Conservation (phyloP, 805 yeast species). For the Metschnikowia cerradonensis region DNA sequence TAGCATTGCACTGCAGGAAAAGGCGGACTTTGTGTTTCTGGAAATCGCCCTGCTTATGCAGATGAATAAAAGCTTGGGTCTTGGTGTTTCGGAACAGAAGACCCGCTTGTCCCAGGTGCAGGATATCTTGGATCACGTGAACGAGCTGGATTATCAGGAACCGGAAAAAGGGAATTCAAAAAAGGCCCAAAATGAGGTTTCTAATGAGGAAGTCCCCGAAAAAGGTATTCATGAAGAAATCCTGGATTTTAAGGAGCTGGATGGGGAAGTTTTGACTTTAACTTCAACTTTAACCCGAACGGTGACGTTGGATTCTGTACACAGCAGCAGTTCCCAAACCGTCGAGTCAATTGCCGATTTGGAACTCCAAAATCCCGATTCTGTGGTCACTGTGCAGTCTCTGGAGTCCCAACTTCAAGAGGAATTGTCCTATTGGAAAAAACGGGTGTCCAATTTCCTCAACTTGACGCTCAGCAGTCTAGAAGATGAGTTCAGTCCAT, state of each 20-base stretch:
- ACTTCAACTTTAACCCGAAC: slow-evolving; percentile 10
- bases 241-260: not conserved
- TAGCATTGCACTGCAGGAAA: slow-evolving; percentile 10
- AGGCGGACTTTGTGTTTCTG: slow-evolving; percentile 12
- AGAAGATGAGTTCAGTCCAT: slow-evolving; percentile 29
- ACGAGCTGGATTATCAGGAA: not conserved
- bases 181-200: not conserved
- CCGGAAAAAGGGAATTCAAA: not conserved
- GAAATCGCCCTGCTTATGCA: slow-evolving; percentile 9
- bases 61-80: slow-evolving; percentile 2
- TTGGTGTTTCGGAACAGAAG: slow-evolving; percentile 1
- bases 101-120: slow-evolving; percentile 5
- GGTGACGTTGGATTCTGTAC: not conserved
- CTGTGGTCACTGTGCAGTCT: not conserved
- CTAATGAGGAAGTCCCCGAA: not conserved
- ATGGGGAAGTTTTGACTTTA: not conserved
- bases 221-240: not conserved
- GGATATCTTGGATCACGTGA: slow-evolving; percentile 8
- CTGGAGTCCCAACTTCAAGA: slow-evolving; percentile 17
- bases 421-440: slow-evolving; percentile 32
- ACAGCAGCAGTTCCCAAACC: not conserved
- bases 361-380: not conserved
- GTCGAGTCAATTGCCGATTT: no score
- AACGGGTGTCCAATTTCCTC: slow-evolving; percentile 31
- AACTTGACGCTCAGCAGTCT: slow-evolving; percentile 32